Conservation (phyloP, 2,329 filamentous ascomycete species). For the Pyricularia grisea region DNA sequence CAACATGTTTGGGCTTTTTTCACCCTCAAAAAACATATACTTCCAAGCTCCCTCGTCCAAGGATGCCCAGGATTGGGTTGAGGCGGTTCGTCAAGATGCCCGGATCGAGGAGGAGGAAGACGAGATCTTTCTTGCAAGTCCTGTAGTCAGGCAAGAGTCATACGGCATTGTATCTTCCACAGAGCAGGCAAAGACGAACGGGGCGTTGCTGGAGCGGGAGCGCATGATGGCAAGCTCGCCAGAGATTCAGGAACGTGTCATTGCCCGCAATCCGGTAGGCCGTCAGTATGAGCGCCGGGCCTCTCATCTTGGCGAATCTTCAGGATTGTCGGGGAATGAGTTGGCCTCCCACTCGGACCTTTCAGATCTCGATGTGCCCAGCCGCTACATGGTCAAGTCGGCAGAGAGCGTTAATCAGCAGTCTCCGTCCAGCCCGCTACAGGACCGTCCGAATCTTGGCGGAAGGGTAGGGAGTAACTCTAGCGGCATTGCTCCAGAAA, state of each 20-base stretch:
- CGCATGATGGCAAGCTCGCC: conserved; percentile 49
- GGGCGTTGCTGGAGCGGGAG: conserved; percentile 24
- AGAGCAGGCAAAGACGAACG: conserved; percentile 9
- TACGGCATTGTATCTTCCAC: conserved; percentile 17
- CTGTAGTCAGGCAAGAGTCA: conserved; percentile 41
- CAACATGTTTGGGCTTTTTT: conserved; percentile 88
- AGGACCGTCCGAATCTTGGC: conserved; percentile 22
- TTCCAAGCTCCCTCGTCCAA: conserved; percentile 65
- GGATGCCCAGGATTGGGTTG: conserved; percentile 82
- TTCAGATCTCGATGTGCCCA: conserved; percentile 56
- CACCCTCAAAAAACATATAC: conserved; percentile 83
- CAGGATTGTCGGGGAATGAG: conserved; percentile 52
- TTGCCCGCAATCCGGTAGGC: conserved; percentile 10
- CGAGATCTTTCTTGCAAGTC: conserved; percentile 67
- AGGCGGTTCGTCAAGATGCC: conserved; percentile 68
- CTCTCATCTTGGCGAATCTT: conserved; percentile 57
- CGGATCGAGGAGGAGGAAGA: conserved; percentile 84
- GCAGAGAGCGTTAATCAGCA: conserved; percentile 36
- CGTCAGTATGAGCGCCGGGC: conserved; percentile 32
- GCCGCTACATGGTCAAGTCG: conserved; percentile 36
- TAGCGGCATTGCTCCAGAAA: conserved; percentile 45
- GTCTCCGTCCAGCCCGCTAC: conserved; percentile 19
- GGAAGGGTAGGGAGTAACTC: conserved; percentile 53
- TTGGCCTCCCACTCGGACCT: conserved; percentile 79
- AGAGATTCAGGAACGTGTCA: conserved; percentile 41